Conservation (phyloP, 768 basidiomycete species). For the Wakefieldia striispora region DNA sequence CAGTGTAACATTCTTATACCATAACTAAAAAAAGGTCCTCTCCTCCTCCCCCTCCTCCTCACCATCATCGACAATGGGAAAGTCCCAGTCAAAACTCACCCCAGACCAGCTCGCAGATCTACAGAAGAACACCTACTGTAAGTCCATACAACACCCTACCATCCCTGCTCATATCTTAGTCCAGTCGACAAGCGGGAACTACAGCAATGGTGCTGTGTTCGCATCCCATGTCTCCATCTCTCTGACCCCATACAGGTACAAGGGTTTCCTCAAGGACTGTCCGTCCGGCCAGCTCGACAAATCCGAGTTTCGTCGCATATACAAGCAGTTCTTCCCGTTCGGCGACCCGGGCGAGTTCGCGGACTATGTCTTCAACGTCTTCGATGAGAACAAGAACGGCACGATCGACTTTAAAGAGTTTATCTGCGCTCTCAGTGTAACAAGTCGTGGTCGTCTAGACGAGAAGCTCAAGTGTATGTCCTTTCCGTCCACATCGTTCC, state of each 20-base stretch:
- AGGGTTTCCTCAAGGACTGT: constrained; percentile 98
- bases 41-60: constrained; percentile 12
- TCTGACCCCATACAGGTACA: constrained; percentile 66
- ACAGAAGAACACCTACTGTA: constrained; percentile 98
- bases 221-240: constrained; percentile 6
- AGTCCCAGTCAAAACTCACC: constrained; percentile 93
- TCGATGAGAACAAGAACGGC: constrained; percentile 92
- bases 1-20: constrained; percentile 31
- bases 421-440: constrained; percentile 95
- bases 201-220: constrained; percentile 74
- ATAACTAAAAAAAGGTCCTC: constrained; percentile 32
- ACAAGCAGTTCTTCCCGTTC: constrained; percentile 99
- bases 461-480: constrained; percentile 96
- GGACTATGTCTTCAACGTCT: constrained; percentile 98
- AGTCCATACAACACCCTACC: constrained; percentile 18
- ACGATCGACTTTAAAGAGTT: constrained; percentile 99
- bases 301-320: constrained; percentile 93
- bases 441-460: constrained; percentile 87
- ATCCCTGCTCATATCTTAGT: constrained; percentile 12
- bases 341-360: constrained; percentile 97
- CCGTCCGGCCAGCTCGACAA: constrained; percentile 96
- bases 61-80: constrained; percentile 73
- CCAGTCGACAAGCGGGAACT: constrained; percentile 95
- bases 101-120: constrained; percentile 92
- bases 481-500: constrained; percentile 10